phyloP scores from a whole-genome alignment of 768 basidiomycete genomes.

The Epithele typhae region DNA sequence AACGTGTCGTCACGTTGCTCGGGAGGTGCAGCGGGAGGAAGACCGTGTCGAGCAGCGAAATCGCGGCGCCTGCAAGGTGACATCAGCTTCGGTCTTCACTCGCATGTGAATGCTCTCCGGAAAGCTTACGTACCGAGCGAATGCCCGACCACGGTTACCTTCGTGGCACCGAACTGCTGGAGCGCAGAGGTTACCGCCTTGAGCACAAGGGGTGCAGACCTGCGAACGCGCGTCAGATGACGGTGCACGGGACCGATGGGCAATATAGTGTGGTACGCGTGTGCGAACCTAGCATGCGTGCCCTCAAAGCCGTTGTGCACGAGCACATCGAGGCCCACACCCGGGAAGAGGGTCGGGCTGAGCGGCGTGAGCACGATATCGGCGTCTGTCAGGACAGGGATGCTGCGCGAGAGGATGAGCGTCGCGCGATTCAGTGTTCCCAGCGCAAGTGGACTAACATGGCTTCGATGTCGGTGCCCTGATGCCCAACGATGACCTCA shows the following conservation, averaged over 20 bases:
- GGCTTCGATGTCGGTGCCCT: constrained; percentile 31
- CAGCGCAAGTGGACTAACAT: constrained; percentile 20
- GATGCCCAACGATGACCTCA: constrained; percentile 33
- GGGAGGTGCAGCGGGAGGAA: constrained; percentile 50
- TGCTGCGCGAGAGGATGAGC: constrained; percentile 18
- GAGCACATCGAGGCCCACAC: constrained; percentile 36
- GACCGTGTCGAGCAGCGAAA: constrained; percentile 49
- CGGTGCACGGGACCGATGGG: neutral
- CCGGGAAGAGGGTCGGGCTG: constrained; percentile 44
- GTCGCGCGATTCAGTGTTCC: neutral
- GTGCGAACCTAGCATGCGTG: constrained; percentile 42
- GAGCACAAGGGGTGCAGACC: constrained; percentile 38
- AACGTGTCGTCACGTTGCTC: constrained; percentile 19
- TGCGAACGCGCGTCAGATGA: constrained; percentile 12
- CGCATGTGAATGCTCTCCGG: too few relatives aligned
- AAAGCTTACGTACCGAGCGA: constrained; percentile 29
- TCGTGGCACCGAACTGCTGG: constrained; percentile 28
- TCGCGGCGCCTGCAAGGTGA: constrained; percentile 40
- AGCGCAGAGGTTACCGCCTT: constrained; percentile 41
- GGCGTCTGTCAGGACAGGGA: constrained; percentile 38
- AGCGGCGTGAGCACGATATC: constrained; percentile 33
- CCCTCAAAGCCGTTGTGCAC: constrained; percentile 45
- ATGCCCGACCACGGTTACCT: constrained; percentile 43
- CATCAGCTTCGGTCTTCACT: neutral
- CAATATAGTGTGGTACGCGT: neutral